Conservation (phyloP, 2,329 filamentous ascomycete genomes). For the Colletotrichum destructivum region DNA sequence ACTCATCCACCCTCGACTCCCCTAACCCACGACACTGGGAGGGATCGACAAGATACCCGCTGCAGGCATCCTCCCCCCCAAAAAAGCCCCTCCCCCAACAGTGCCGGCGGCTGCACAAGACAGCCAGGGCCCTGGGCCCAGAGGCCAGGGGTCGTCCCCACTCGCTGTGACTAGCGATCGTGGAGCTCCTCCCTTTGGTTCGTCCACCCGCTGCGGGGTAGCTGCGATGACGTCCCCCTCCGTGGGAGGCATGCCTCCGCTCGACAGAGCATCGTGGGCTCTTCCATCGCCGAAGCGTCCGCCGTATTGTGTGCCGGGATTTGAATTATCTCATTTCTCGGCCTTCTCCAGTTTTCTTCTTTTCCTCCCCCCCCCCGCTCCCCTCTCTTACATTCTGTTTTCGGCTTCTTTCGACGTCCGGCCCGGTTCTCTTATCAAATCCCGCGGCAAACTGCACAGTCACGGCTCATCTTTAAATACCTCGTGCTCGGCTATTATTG, state of each 20-base stretch:
- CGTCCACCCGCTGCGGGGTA: conserved; percentile 16
- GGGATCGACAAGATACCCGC: conserved; percentile 30
- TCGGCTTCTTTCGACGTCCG: neutral
- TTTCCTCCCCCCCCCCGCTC: no score
- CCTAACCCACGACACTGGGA: conserved; percentile 24
- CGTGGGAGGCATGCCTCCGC: neutral
- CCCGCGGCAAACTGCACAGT: conserved; percentile 10
- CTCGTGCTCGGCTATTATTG: neutral
- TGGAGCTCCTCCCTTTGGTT: conserved; percentile 2
- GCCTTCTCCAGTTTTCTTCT: neutral
- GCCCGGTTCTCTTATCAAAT: conserved; percentile 13
- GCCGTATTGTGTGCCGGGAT: conserved; percentile 2
- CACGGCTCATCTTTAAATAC: neutral
- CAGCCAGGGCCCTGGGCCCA: neutral
- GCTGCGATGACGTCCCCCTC: conserved; percentile 10
- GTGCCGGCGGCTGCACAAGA: no score
- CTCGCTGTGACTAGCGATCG: neutral
- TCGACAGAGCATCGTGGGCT: neutral
- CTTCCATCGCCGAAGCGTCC: neutral
- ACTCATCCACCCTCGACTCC: conserved; percentile 3
- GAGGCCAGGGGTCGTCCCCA: neutral
- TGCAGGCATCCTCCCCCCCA: conserved; percentile 7
- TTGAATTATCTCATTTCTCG: conserved; percentile 22
- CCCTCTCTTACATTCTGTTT: no score
- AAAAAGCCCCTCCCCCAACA: neutral